These are phyloP conservation scores for Huntiella savannae DNA, from an alignment of 2,329 filamentous ascomycete genomes.

Conservation along the genomic window DNA sequence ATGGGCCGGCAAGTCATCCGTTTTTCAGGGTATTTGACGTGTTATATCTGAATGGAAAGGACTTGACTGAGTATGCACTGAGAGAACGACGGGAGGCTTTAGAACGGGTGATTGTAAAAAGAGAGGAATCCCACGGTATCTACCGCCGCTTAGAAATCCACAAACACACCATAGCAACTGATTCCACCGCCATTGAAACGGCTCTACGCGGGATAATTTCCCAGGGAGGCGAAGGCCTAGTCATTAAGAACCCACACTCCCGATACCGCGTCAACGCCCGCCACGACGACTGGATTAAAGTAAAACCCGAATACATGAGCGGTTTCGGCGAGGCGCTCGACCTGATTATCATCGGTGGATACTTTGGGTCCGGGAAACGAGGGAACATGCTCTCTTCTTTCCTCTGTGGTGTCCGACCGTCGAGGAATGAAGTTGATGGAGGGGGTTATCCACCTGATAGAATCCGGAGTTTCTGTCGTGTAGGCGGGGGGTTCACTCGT, in stretches of 20 bases:
- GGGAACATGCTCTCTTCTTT: constrained; percentile 74
- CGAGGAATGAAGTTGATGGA: constrained; percentile 43
- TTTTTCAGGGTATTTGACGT: constrained; percentile 82
- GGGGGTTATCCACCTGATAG: constrained; percentile 48
- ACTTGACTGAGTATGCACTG: constrained; percentile 65
- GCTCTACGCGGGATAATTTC: constrained; percentile 66
- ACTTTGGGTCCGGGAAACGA: constrained; percentile 72
- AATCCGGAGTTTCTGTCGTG: constrained; percentile 90
- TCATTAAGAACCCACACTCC: constrained; percentile 82
- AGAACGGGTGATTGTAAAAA: constrained; percentile 1
- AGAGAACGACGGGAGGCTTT: constrained; percentile 63
- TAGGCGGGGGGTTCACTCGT: constrained; percentile 78
- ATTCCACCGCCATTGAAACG: constrained; percentile 56
- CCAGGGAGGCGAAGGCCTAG: constrained; percentile 72
- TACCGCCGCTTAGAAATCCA: constrained; percentile 72
- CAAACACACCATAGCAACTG: constrained; percentile 44
- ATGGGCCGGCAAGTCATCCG: constrained; percentile 28
- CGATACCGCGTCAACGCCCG: constrained; percentile 74
- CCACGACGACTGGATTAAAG: constrained; percentile 94
- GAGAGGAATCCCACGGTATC: constrained; percentile 42
- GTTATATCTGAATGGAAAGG: constrained; percentile 64
- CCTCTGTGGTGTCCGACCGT: constrained; percentile 67
- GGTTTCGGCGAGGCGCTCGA: constrained; percentile 90
- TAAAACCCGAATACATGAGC: constrained; percentile 96
- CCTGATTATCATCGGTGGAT: constrained; percentile 74